These are phyloP conservation scores for Morella rubra DNA, from an alignment of 306 rosid species.

Conservation along the genomic window DNA sequence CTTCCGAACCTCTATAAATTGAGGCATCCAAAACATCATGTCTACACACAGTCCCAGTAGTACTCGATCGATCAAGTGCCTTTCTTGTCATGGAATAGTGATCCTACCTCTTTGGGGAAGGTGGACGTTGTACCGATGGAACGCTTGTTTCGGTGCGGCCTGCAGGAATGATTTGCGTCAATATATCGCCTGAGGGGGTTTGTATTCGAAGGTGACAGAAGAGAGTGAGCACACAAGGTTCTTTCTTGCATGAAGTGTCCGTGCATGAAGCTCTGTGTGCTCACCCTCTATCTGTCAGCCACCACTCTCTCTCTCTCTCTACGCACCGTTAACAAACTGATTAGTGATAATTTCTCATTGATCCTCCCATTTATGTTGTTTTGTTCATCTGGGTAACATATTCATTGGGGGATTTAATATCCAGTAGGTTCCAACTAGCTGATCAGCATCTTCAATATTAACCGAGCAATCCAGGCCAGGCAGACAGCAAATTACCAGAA, in stretches of 20 bases:
- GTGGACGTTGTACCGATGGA: neutral
- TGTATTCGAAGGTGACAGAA: constrained; percentile 48
- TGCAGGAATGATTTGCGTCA: no score
- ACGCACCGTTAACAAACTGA: no score
- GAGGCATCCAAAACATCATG: neutral
- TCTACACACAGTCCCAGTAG: neutral
- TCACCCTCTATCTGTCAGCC: constrained; percentile 46
- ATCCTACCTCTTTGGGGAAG: neutral
- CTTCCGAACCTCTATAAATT: neutral
- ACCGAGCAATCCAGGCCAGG: no score
- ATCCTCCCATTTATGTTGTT: no score
- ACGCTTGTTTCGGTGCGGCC: no score
- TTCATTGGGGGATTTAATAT: no score
- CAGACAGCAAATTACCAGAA: no score
- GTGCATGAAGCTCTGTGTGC: constrained; percentile 49
- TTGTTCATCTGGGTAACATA: no score
- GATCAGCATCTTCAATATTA: no score
- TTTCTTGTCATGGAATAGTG: neutral
- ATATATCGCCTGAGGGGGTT: neutral
- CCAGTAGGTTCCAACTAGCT: no score
- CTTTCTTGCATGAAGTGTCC: constrained; percentile 8
- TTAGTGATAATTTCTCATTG: no score
- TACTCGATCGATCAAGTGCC: neutral
- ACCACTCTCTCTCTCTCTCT: constrained; percentile 1
- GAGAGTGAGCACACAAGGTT: constrained; percentile 54